Evolutionary conservation across 192 early-diverging fungal genomes (phyloP).

Genomic region (Backusella parvicylindrica): DNA sequence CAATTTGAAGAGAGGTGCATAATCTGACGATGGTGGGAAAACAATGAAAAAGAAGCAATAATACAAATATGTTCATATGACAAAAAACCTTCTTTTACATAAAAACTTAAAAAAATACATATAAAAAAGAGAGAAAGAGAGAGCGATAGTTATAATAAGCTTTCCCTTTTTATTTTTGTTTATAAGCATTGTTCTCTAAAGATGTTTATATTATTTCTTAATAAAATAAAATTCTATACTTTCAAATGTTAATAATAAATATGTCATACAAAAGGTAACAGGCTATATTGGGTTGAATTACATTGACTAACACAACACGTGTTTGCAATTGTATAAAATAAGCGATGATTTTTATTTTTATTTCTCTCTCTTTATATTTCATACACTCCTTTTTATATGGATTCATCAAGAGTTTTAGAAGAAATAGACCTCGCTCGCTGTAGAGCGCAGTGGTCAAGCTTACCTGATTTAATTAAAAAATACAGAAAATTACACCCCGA

Average conservation of each 20-base stretch:
- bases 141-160: not conserved
- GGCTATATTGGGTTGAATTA: conserved; percentile 11
- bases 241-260: not conserved
- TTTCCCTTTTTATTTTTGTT: not conserved
- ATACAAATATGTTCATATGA: not conserved
- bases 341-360: not conserved
- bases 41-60: not conserved
- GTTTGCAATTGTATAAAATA: not conserved
- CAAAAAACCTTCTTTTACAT: not conserved
- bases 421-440: conserved; percentile 17
- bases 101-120: not conserved
- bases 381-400: not conserved
- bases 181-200: not conserved
- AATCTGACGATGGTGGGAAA: not conserved
- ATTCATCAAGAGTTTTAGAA: not conserved
- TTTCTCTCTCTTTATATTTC: not conserved
- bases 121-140: not conserved
- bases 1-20: conserved; percentile 50
- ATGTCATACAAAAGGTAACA: not conserved
- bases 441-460: conserved; percentile 27
- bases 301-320: conserved; percentile 9
- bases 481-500: conserved; percentile 47
- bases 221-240: not conserved
- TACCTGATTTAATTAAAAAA: conserved; percentile 46
- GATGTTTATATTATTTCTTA: not conserved